Conservation (phyloP, 2,329 filamentous ascomycete species). For the Venturiaceae sp. region DNA sequence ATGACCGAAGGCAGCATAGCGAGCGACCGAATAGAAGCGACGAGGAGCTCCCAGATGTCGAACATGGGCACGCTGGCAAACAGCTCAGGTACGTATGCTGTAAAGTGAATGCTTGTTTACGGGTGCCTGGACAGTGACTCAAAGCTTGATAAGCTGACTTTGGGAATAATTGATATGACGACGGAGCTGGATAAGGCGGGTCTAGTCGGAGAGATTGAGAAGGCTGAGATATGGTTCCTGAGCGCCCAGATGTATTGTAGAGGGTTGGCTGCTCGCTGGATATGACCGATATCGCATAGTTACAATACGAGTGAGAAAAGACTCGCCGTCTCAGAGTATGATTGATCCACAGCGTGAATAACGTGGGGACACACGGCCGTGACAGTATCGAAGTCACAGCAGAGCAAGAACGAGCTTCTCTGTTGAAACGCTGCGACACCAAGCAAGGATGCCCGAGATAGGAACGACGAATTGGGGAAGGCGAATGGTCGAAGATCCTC, state of each 20-base stretch:
- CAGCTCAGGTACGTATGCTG: not conserved
- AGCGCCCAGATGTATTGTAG: not conserved
- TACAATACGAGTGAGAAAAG: not conserved
- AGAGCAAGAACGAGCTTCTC: not conserved
- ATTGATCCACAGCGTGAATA: not conserved
- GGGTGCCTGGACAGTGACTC: not conserved
- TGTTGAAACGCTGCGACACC: not conserved
- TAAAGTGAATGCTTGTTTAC: not conserved
- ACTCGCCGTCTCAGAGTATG: not conserved
- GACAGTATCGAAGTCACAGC: not conserved
- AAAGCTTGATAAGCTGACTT: not conserved
- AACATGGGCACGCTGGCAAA: constrained; percentile 19
- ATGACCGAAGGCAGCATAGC: constrained; percentile 23
- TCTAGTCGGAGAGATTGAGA: not conserved
- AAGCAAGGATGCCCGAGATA: not conserved
- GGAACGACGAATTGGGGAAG: not conserved
- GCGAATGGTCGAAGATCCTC: not conserved
- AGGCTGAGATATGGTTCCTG: not conserved
- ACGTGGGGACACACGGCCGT: too few relatives aligned
- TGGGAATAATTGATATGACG: not conserved
- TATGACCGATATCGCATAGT: not conserved
- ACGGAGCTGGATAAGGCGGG: not conserved
- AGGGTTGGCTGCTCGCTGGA: not conserved
- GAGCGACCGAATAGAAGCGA: constrained; percentile 26
- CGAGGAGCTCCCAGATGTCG: constrained; percentile 28